Conservation (phyloP, 805 yeast genomes). For the Priceomyces haplophilus region DNA sequence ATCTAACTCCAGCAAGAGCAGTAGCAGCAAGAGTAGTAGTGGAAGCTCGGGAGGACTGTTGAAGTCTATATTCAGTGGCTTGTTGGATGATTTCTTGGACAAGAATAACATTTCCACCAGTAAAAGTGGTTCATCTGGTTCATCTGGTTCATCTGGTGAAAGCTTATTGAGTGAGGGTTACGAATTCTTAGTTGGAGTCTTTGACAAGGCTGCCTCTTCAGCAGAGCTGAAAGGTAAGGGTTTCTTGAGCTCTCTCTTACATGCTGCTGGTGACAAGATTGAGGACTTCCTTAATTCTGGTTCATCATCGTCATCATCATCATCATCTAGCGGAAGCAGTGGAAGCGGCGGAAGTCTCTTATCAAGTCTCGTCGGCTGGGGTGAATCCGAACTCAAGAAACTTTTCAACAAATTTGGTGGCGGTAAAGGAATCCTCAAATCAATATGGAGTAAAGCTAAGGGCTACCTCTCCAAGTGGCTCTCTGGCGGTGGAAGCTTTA, state of each 20-base stretch:
- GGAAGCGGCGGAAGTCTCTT: constrained; percentile 2
- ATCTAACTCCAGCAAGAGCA: too few species aligned
- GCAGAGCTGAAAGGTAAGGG: not conserved
- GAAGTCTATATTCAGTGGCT: not conserved
- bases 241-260: constrained; percentile 3
- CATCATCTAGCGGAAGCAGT: constrained; percentile 1
- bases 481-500: not conserved
- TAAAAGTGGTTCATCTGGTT: not conserved
- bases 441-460: not conserved
- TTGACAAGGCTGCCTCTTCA: not conserved
- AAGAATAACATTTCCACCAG: not conserved
- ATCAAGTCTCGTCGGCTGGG: not conserved
- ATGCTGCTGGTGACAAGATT: constrained; percentile 4
- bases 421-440: not conserved
- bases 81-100: constrained; percentile 4
- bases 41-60: constrained; percentile 1
- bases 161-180: not conserved
- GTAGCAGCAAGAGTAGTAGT: too few species aligned
- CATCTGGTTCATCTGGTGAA: too few species aligned
- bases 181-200: not conserved
- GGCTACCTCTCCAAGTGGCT: not conserved
- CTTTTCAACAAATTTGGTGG: not conserved
- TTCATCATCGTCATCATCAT: not conserved
- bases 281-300: not conserved
- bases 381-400: not conserved